Evolutionary conservation across 768 basidiomycete genomes (phyloP).

Genomic region (Mycena olivaceomarginata): DNA sequence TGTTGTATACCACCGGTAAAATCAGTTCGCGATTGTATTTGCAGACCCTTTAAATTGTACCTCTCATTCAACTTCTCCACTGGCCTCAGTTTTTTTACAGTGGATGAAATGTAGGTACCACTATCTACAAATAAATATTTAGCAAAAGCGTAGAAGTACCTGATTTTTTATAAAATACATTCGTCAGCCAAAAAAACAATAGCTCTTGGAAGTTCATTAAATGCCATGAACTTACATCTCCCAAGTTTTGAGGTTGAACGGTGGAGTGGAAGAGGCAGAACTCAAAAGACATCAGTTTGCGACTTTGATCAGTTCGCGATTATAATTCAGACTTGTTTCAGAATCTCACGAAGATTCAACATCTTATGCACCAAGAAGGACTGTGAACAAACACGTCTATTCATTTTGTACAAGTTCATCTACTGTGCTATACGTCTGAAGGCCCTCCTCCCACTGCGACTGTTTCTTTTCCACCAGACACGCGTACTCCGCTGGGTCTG

Average conservation of each 20-base stretch:
- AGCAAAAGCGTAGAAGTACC: neutral
- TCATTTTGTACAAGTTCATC: too few relatives aligned
- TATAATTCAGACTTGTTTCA: too few relatives aligned
- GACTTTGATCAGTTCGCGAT: neutral
- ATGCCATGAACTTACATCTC: neutral
- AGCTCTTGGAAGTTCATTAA: neutral
- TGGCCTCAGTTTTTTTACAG: too few relatives aligned
- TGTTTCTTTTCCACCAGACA: neutral
- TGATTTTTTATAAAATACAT: neutral
- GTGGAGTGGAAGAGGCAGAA: neutral
- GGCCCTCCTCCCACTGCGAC: neutral
- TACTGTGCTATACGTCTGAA: too few relatives aligned
- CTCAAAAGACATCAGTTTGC: neutral
- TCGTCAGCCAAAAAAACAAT: neutral
- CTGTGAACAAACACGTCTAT: too few relatives aligned
- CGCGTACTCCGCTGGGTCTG: slow-evolving; percentile 2
- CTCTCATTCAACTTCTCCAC: neutral
- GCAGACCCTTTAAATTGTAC: neutral
- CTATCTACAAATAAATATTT: neutral
- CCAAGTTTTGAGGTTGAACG: neutral
- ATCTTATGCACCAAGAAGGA: too few relatives aligned
- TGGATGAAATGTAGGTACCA: neutral
- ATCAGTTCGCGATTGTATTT: neutral
- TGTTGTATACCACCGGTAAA: neutral
- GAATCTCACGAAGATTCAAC: too few relatives aligned